Conservation (phyloP, 768 basidiomycete genomes). For the Amanita subjunquillea region DNA sequence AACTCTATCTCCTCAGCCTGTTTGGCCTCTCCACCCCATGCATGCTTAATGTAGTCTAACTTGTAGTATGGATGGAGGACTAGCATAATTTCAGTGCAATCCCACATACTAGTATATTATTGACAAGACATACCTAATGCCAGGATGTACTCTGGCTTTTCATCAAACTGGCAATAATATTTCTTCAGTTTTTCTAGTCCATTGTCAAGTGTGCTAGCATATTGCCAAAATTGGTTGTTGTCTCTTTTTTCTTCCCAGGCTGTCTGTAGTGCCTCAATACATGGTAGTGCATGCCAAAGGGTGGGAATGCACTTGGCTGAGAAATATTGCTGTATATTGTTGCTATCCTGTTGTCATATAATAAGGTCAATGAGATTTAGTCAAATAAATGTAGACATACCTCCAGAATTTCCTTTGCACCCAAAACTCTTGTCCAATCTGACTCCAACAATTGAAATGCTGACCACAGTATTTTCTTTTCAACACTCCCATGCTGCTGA, state of each 20-base stretch:
- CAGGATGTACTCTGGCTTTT: constrained; percentile 13
- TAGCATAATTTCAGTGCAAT: background rate
- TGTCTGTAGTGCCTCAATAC: constrained; percentile 16
- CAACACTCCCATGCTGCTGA: constrained; percentile 3
- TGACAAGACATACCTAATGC: constrained; percentile 13
- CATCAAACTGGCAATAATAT: constrained; percentile 13
- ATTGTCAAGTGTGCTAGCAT: constrained; percentile 10
- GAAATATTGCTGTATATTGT: constrained; percentile 16
- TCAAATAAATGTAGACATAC: constrained; percentile 6
- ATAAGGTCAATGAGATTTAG: constrained; percentile 15
- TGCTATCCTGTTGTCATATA: constrained; percentile 2
- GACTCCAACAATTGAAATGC: background rate
- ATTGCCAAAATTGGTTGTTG: constrained; percentile 6
- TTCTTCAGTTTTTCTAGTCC: constrained; percentile 16
- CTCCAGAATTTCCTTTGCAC: background rate
- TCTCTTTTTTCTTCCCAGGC: constrained; percentile 17
- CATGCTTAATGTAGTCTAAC: constrained; percentile 9
- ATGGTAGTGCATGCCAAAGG: constrained; percentile 16
- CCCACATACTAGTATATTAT: background rate
- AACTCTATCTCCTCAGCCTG: background rate
- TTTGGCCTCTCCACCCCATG: background rate
- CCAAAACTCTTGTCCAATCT: background rate
- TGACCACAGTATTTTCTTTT: background rate
- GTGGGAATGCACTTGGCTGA: constrained; percentile 15
- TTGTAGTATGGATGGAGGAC: constrained; percentile 22